Percentiles rank a stretch among this genome's conserved stretches.
Evolutionary conservation across 2,329 filamentous ascomycete genomes (phyloP).

Genomic region (Cladosporium oxysporum): DNA sequence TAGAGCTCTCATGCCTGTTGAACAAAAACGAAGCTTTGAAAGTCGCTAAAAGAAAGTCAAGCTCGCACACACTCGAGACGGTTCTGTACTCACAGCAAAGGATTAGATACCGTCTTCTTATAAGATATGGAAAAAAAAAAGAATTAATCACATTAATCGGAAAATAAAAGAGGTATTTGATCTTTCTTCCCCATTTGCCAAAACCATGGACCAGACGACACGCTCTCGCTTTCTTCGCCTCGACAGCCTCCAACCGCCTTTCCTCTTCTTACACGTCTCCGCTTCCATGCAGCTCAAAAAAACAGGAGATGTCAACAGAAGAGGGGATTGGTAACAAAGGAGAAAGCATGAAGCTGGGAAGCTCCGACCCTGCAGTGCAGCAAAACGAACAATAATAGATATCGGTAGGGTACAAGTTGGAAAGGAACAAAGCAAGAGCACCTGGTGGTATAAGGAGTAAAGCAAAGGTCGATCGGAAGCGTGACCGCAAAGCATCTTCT

Average conservation of each 20-base stretch:
- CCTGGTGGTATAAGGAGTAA: constrained; percentile 15
- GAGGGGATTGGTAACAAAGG: background rate
- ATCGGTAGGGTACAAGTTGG: constrained; percentile 1
- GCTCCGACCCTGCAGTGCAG: background rate
- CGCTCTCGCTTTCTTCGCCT: background rate
- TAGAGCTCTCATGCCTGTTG: background rate
- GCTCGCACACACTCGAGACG: background rate
- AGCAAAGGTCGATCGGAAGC: background rate
- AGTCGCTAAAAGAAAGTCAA: background rate
- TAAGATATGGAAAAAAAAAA: background rate
- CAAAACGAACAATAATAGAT: constrained; percentile 4
- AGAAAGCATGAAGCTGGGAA: background rate
- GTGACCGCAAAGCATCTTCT: background rate
- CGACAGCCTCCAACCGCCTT: background rate
- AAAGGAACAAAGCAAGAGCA: constrained; percentile 5
- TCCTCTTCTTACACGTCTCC: background rate
- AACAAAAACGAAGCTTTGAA: background rate
- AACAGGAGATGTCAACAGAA: background rate
- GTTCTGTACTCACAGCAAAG: background rate
- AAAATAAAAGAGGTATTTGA: background rate
- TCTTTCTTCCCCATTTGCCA: background rate
- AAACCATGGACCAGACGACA: background rate
- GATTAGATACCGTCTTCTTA: background rate
- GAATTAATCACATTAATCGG: constrained; percentile 11
- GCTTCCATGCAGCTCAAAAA: background rate